Evolutionary conservation across 306 rosid genomes (phyloP).

Genomic region (Clitoria ternatea): DNA sequence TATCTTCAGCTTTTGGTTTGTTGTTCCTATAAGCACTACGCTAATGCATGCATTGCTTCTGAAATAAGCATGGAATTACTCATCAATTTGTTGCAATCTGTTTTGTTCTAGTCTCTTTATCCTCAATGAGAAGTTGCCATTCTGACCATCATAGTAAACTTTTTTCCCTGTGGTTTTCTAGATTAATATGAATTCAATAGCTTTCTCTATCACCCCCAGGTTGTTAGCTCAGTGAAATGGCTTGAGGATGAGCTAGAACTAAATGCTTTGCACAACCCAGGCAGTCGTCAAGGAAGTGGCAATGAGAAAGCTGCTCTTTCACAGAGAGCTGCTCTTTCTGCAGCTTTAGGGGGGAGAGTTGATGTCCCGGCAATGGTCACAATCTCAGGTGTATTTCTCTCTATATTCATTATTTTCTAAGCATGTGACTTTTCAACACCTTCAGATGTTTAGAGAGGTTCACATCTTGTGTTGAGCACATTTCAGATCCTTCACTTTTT

Average conservation of each 20-base stretch:
- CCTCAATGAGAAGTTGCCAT: not conserved
- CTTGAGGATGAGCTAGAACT: constrained; percentile 97
- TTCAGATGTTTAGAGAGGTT: constrained; percentile 15
- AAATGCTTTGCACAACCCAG: constrained; percentile 96
- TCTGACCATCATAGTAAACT: not conserved
- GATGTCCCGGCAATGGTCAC: constrained; percentile 85
- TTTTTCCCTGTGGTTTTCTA: not conserved
- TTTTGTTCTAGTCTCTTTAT: not conserved
- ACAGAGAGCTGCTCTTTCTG: constrained; percentile 92
- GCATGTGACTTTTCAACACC: not conserved
- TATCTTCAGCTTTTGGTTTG: not conserved
- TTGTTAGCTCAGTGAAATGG: constrained; percentile 99
- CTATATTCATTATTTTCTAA: constrained; percentile 13
- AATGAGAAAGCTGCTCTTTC: constrained; percentile 92
- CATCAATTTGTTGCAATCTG: not conserved
- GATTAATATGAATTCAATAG: not conserved
- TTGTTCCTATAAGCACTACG: not conserved
- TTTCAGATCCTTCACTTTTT: constrained; percentile 3
- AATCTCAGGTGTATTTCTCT: constrained; percentile 69
- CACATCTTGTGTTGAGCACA: not conserved
- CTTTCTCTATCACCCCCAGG: constrained; percentile 38
- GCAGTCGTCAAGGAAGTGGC: constrained; percentile 83
- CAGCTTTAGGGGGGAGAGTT: constrained; percentile 94
- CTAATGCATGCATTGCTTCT: not conserved
- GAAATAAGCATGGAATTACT: not conserved